Evolutionary conservation across 768 basidiomycete species (phyloP).

Genomic region (Suillus sp.): DNA sequence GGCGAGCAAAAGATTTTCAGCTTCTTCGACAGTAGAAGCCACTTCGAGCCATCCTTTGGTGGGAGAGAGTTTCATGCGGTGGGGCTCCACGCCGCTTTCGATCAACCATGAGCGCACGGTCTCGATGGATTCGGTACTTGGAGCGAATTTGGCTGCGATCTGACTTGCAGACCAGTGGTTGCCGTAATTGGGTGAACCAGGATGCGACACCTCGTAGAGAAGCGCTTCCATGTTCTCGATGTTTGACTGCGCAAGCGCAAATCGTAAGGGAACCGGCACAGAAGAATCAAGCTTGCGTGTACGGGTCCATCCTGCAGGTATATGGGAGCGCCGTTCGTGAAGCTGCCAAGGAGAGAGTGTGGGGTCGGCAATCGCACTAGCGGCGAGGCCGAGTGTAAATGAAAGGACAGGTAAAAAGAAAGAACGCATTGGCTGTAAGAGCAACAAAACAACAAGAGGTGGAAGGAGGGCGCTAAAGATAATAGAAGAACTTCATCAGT

Average conservation of each 20-base stretch:
- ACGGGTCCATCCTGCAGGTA: slow-evolving; percentile 42
- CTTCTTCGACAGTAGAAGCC: slow-evolving; percentile 43
- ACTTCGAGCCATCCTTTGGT: slow-evolving; percentile 45
- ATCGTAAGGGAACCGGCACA: slow-evolving; percentile 43
- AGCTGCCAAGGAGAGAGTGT: slow-evolving; percentile 43
- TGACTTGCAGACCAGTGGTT: slow-evolving; percentile 45
- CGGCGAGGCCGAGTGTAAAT: slow-evolving; percentile 9
- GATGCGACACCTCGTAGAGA: slow-evolving; percentile 46
- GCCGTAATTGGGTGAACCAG: slow-evolving; percentile 46
- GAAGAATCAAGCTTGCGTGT: slow-evolving; percentile 33
- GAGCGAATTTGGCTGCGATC: slow-evolving; percentile 46
- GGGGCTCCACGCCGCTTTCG: slow-evolving; percentile 36
- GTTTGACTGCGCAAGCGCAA: slow-evolving; percentile 48
- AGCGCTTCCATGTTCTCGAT: slow-evolving; percentile 41
- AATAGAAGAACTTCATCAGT: slow-evolving; percentile 27
- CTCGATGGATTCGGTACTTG: slow-evolving; percentile 37
- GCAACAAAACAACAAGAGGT: not conserved
- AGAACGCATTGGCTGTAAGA: slow-evolving; percentile 18
- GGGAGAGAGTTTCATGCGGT: slow-evolving; percentile 35
- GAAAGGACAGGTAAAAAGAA: slow-evolving; percentile 13
- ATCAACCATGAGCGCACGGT: slow-evolving; percentile 44
- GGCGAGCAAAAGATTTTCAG: slow-evolving; percentile 44
- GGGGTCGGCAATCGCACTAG: slow-evolving; percentile 11
- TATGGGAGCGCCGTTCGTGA: slow-evolving; percentile 41
- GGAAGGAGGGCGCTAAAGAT: slow-evolving; percentile 3